A percentile compares a stretch with the other conserved stretches of the same genome.
Evolutionary conservation across 1,139 yeast genomes (phyloP).

Genomic region (Pichia sp.): DNA sequence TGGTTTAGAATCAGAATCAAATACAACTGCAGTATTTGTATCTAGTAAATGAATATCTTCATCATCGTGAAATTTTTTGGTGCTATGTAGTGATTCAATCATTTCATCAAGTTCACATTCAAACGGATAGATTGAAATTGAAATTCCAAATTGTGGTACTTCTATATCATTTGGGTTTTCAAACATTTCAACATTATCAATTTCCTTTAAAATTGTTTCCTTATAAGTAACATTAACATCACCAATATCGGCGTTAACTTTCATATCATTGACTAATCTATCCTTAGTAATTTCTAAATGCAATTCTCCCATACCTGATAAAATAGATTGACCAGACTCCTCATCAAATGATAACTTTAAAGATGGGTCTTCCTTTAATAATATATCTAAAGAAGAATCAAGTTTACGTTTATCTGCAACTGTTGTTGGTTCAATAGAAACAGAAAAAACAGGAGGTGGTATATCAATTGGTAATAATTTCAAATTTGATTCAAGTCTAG

Average conservation of each 20-base stretch:
- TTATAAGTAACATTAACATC: conserved; percentile 84
- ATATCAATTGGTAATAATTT: conserved; percentile 69
- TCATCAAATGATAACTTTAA: conserved; percentile 63
- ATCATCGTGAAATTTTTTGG: conserved; percentile 22
- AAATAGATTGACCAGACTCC: conserved; percentile 78
- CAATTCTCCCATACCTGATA: conserved; percentile 95
- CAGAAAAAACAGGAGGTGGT: conserved; percentile 92
- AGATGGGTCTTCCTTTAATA: conserved; percentile 82
- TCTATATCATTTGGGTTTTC: conserved; percentile 12
- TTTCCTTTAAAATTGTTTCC: conserved; percentile 47
- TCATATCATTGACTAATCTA: conserved; percentile 68
- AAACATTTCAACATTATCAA: conserved; percentile 16
- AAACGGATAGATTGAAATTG: conserved; percentile 46
- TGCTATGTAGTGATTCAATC: conserved; percentile 15
- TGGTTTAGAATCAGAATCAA: conserved; percentile 24
- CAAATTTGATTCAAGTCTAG: conserved; percentile 37
- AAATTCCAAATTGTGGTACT: conserved; percentile 26
- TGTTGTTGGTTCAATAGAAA: conserved; percentile 76
- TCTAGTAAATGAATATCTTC: conserved; percentile 22
- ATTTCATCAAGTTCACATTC: conserved; percentile 40
- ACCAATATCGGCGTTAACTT: conserved; percentile 75
- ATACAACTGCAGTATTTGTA: conserved; percentile 32
- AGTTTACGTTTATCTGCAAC: conserved; percentile 64
- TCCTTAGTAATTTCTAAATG: conserved; percentile 86
- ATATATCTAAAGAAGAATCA: conserved; percentile 49